Evolutionary conservation across 148 eudicot species (phyloP).

Genomic region (Rheum nobile): DNA sequence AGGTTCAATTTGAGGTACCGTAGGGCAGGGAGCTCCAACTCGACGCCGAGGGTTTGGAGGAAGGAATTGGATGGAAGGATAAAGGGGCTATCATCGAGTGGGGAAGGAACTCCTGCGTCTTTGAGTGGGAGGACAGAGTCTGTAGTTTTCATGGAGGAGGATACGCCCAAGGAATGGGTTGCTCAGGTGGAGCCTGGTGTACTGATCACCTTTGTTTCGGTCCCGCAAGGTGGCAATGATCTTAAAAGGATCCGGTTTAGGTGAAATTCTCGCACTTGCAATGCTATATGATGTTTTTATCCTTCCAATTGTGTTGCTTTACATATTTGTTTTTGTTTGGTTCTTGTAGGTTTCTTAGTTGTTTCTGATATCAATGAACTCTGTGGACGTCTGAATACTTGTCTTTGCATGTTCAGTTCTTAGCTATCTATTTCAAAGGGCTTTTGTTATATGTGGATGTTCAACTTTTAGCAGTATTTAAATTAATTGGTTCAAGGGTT

Average conservation of each 20-base stretch:
- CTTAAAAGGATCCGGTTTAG: slow-evolving; percentile 90
- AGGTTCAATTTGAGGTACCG: slow-evolving; percentile 46
- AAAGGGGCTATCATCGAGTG: slow-evolving; percentile 72
- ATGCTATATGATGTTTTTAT: slow-evolving; percentile 9
- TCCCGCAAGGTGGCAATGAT: slow-evolving; percentile 79
- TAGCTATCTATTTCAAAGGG: not conserved
- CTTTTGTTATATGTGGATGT: not conserved
- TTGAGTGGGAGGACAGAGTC: slow-evolving; percentile 75
- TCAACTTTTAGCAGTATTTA: not conserved
- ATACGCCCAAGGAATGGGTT: slow-evolving; percentile 91
- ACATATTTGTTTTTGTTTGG: slow-evolving; percentile 20
- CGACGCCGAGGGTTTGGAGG: slow-evolving; percentile 48
- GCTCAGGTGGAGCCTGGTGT: slow-evolving; percentile 99
- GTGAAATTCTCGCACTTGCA: slow-evolving; percentile 20
- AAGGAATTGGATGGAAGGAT: slow-evolving; percentile 63
- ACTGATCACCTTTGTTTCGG: slow-evolving; percentile 76
- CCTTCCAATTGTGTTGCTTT: slow-evolving; percentile 15
- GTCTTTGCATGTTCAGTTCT: not conserved
- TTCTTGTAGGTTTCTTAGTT: no score
- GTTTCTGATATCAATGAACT: no score
- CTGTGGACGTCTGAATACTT: not conserved
- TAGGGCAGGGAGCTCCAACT: slow-evolving; percentile 47
- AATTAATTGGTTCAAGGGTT: not conserved
- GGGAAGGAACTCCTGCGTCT: slow-evolving; percentile 75
- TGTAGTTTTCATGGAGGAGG: slow-evolving; percentile 66